These are phyloP conservation scores for Fusarium sp. DNA, from an alignment of 2,329 filamentous ascomycete genomes.

Conservation along the genomic window DNA sequence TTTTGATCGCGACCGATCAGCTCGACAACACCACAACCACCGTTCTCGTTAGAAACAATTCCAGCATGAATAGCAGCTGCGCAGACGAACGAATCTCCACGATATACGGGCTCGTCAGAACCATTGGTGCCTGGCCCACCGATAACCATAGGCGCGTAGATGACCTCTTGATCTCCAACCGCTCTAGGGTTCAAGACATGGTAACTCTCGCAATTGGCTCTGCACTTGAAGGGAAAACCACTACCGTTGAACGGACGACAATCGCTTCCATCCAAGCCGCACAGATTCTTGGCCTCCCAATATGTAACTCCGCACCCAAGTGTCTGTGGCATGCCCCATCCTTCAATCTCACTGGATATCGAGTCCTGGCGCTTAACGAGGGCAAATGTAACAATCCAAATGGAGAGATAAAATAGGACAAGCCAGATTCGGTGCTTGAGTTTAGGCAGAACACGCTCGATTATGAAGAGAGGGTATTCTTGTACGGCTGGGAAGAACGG, in stretches of 20 bases:
- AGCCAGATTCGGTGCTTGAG: conserved; percentile 71
- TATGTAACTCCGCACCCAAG: conserved; percentile 79
- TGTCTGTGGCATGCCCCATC: conserved; percentile 75
- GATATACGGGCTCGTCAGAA: conserved; percentile 74
- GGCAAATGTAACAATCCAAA: conserved; percentile 80
- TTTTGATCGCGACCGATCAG: conserved; percentile 77
- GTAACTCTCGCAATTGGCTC: conserved; percentile 78
- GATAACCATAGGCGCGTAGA: conserved; percentile 76
- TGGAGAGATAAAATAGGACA: conserved; percentile 71
- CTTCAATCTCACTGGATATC: conserved; percentile 72
- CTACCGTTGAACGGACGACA: conserved; percentile 82
- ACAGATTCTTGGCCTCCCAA: conserved; percentile 79
- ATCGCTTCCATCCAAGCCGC: conserved; percentile 80
- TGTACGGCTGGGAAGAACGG: conserved; percentile 78
- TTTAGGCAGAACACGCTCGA: conserved; percentile 75
- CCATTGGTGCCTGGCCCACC: conserved; percentile 71
- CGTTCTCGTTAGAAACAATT: conserved; percentile 77
- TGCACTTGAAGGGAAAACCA: conserved; percentile 81
- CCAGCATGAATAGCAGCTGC: conserved; percentile 88
- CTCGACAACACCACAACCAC: conserved; percentile 86
- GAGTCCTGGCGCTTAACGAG: conserved; percentile 77
- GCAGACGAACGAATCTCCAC: conserved; percentile 91
- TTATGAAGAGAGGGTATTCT: conserved; percentile 73
- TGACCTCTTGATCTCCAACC: conserved; percentile 78
- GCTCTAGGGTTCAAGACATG: conserved; percentile 80